Base-by-base conservation (phyloP, 2,329 filamentous ascomycete genomes). In the Botrytis pseudocinerea region DNA sequence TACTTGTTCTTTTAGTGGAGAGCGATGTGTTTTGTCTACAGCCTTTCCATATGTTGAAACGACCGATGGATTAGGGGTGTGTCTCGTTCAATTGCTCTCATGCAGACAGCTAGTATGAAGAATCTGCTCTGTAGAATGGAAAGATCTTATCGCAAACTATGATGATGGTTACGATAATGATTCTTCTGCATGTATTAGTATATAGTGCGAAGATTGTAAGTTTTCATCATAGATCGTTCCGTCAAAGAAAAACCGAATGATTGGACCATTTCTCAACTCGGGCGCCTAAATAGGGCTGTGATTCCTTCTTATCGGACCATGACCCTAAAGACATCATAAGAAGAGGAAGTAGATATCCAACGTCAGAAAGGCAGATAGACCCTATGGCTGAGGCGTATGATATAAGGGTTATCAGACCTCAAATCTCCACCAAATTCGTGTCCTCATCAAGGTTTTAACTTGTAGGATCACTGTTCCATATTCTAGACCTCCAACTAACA, bases 401-500 rank as follows among this genome's bases (percentile, higher is more conserved):
- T 70, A 46, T 61, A 22, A 46, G 46, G 22, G 57, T 70, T 28
- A 44, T 57, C 40, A 46, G 63, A 65, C 63, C 63, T 65, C 28
- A 48, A 35, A 48, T 65, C 42, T 48, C 63, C 63, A 65, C 63
- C 44, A 65, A 35, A 65, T 38, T 51, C 57, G 59, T 40, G 59
- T 62, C 57, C 69, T 60, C 57, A 32, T 32, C 32, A 28, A 14
- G 35, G 42, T 22, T n/a, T 35, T 18, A 22, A 18, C 20, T 65
- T 35, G 63, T 7, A 65, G 63, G 69, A 70, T 70, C 28, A 40
- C 44, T 22, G 14, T 48, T 48, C 57, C 42, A 38, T 62, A 62
- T 46, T 63, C 57, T 63, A 51, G 69, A 70, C 69, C 42, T 63
- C 32, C 57, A 70, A 48, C 57, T 70, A 48, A 70, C 57, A 46